A percentile compares a stretch with the other conserved stretches of the same genome.
These are phyloP conservation scores for Botrytis tulipae DNA, from an alignment of 2,329 filamentous ascomycete species.

Conservation along the genomic window DNA sequence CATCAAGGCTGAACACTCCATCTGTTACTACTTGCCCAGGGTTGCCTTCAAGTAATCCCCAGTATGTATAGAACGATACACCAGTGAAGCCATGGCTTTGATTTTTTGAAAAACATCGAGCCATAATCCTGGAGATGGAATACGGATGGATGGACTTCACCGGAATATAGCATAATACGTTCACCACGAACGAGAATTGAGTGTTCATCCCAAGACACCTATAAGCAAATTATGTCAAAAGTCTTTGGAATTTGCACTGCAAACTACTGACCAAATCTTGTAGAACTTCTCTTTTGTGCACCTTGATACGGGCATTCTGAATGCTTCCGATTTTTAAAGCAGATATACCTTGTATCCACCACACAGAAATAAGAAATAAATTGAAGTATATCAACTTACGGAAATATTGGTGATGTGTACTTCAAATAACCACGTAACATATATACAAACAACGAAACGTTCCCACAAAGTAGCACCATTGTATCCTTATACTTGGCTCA, in stretches of 20 bases:
- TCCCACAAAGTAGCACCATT: background rate
- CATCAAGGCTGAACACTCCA: conserved; percentile 69
- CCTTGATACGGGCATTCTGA: conserved; percentile 2
- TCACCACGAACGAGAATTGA: conserved; percentile 62
- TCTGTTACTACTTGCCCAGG: conserved; percentile 66
- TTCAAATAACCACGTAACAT: background rate
- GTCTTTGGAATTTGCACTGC: background rate
- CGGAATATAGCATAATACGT: conserved; percentile 59
- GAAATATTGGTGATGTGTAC: background rate
- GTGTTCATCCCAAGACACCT: conserved; percentile 62
- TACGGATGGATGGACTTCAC: conserved; percentile 61
- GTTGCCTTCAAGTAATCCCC: conserved; percentile 74
- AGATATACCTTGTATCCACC: conserved; percentile 13
- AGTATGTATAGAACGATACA: conserved; percentile 77
- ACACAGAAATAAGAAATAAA: background rate
- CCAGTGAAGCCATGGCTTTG: conserved; percentile 74
- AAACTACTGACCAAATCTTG: conserved; percentile 54
- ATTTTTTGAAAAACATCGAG: conserved; percentile 80
- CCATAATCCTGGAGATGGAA: conserved; percentile 62
- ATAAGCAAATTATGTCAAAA: background rate
- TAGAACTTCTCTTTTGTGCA: conserved; percentile 46
- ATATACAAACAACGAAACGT: background rate
- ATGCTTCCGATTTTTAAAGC: conserved; percentile 27
- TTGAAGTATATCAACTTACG: background rate
- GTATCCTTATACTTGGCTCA: conserved; percentile 7